Percentiles rank a stretch among this genome's conserved stretches.
Conservation (phyloP, 208 protist species). For the Trypanosoma platydactyli region DNA sequence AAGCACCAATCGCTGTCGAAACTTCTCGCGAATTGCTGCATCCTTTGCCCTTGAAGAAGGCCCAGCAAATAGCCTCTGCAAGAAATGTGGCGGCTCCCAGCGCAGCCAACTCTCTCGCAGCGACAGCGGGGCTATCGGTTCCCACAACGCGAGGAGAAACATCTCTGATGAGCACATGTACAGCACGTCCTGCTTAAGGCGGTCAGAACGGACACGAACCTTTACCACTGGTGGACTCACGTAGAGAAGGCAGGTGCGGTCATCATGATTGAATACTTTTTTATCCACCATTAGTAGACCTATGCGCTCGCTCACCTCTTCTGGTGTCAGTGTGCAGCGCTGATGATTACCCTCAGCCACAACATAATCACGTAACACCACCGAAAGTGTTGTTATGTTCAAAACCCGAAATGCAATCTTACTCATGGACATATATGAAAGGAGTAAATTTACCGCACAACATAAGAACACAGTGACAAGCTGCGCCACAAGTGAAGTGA, state of each 20-base stretch:
- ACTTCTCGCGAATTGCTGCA: not conserved
- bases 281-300: conserved; percentile 36
- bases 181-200: conserved; percentile 63
- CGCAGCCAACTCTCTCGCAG: conserved; percentile 49
- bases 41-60: conserved; percentile 1
- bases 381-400: conserved; percentile 65
- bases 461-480: conserved; percentile 66
- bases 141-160: conserved; percentile 78
- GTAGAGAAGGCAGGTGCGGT: conserved; percentile 51
- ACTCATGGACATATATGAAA: conserved; percentile 64
- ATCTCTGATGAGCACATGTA: conserved; percentile 55
- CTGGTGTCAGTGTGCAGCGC: conserved; percentile 40
- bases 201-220: conserved; percentile 50
- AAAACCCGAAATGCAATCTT: conserved; percentile 75
- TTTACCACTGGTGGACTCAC: conserved; percentile 65
- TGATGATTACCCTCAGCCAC: conserved; percentile 24
- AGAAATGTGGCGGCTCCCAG: conserved; percentile 39
- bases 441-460: conserved; percentile 58
- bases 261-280: conserved; percentile 22
- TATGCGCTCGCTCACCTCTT: conserved; percentile 55
- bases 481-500: conserved; percentile 70
- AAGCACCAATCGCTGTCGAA: conserved; percentile 44
- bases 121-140: conserved; percentile 42
- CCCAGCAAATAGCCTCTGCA: conserved; percentile 11
- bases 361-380: conserved; percentile 58